Evolutionary conservation across 2,329 filamentous ascomycete genomes (phyloP), one percentile per base, ranked within the genome.

Genomic region (Scleromitrula shiraiana): DNA sequence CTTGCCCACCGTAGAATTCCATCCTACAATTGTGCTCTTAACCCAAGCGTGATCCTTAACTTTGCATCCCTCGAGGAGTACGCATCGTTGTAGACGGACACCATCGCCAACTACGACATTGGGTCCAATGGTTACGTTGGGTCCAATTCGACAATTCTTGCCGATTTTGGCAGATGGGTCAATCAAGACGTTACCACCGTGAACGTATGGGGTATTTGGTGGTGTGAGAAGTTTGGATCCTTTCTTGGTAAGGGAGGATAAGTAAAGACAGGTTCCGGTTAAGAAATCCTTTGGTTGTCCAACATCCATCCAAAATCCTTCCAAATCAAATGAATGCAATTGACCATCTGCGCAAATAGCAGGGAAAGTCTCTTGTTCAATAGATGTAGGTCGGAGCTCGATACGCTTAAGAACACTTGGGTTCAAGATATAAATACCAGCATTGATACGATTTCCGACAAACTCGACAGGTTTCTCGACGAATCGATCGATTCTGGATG

Each of bases 401-500:
- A 98, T 97, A 67, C 91, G 86, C 58, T 83, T 75, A 52, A 98
- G 80, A 33, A 97, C 82, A 43, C 84, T 89, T 41, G 90, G 89
- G 76, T 96, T 97, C 63, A 97, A 77, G 62, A 97, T 95, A 76
- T 97, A 97, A 71, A 97, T 88, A 71, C 93, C 93, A 59, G 91
- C 93, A 64, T 97, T 97, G 78, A 97, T 97, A 57, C 91, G 86
- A 79, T 97, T 97, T 62, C 91, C 91, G 50, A 97, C 91, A 65
- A 96, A 97, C 72, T 97, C 88, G 66, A 97, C 88, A 30, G 91
- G 91, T 78, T 98, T 98, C 80, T 98, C 91, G 59, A 98, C 93
- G 73, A 98, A 98, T 59, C 93, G 89, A 71, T 98, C 93, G 69
- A 98, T 97, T 65, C 87, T 82, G 39, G 88, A 88, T 46, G 87